Percentiles rank a stretch among this genome's conserved stretches.
Evolutionary conservation across 2,329 filamentous ascomycete species (phyloP).

Genomic region (Cladosporium oxysporum): DNA sequence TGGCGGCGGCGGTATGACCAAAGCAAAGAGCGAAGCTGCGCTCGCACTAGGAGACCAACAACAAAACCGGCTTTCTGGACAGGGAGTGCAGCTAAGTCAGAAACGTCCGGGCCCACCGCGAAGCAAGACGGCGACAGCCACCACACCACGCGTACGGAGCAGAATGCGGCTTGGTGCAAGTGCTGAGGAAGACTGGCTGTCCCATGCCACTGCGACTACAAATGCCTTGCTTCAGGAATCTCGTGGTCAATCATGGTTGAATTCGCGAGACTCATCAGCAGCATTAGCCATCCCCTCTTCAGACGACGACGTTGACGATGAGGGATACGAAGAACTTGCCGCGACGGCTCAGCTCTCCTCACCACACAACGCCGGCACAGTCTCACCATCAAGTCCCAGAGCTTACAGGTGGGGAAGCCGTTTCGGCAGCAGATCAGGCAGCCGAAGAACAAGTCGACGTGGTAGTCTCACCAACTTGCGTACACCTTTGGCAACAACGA

Average conservation of each 20-base stretch:
- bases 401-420: constrained; percentile 33
- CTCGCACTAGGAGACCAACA: constrained; percentile 30
- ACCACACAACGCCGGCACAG: constrained; percentile 2
- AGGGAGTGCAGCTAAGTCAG: constrained; percentile 25
- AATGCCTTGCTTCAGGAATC: constrained; percentile 59
- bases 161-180: constrained; percentile 6
- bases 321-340: constrained; percentile 39
- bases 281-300: constrained; percentile 44
- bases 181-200: constrained; percentile 58
- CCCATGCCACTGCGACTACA: constrained; percentile 59
- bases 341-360: constrained; percentile 27
- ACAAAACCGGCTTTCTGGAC: constrained; percentile 23
- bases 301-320: constrained; percentile 37
- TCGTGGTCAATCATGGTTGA: constrained; percentile 64
- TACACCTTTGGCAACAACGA: constrained; percentile 34
- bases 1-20: constrained; percentile 38
- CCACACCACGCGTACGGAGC: constrained; percentile 22
- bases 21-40: constrained; percentile 49
- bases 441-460: constrained; percentile 42
- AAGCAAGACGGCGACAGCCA: constrained; percentile 29
- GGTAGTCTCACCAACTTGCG: constrained; percentile 41
- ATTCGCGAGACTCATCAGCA: constrained; percentile 57
- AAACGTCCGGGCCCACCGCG: constrained; percentile 26
- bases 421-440: constrained; percentile 41
- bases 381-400: constrained; percentile 8